A percentile compares a stretch with the other conserved stretches of the same genome.
Conservation (phyloP, 1,284 basidiomycete species). For the Xanthoconium separans region DNA sequence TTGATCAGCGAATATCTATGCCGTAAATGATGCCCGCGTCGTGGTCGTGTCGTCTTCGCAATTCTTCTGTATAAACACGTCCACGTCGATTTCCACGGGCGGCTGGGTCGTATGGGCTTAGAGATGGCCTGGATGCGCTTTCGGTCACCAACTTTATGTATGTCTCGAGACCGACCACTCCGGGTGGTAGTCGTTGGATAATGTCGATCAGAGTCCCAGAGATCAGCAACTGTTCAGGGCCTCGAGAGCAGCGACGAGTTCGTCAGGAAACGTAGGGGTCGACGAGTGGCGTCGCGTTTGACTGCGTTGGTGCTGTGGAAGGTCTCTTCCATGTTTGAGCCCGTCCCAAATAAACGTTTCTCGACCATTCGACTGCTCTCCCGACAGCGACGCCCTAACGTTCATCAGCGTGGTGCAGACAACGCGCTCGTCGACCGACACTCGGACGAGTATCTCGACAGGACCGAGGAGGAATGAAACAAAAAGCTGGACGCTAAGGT, state of each 20-base stretch:
- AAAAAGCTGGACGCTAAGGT: constrained; percentile 88
- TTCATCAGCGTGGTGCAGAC: constrained; percentile 45
- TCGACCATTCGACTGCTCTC: constrained; percentile 68
- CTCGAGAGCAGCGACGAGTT: constrained; percentile 36
- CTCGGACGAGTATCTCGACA: constrained; percentile 74
- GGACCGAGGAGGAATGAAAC: constrained; percentile 90
- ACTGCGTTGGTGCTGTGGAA: neutral
- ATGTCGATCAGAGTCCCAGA: constrained; percentile 48
- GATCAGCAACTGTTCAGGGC: constrained; percentile 50
- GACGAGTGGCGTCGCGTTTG: constrained; percentile 33
- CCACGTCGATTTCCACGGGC: constrained; percentile 42
- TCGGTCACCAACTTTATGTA: constrained; percentile 41
- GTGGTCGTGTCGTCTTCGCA: constrained; percentile 26
- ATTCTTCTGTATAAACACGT: constrained; percentile 36
- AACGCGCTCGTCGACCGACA: constrained; percentile 54
- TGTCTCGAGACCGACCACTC: constrained; percentile 42
- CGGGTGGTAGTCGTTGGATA: constrained; percentile 47
- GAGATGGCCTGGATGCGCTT: too few species aligned
- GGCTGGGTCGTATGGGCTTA: too few species aligned
- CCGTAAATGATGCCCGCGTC: constrained; percentile 37
- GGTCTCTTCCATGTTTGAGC: constrained; percentile 26
- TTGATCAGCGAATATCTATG: constrained; percentile 46
- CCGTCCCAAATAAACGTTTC: constrained; percentile 71
- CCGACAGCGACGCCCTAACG: constrained; percentile 54
- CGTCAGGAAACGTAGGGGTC: constrained; percentile 27